Evolutionary conservation across 1,284 basidiomycete genomes (phyloP), one percentile per base, ranked within the genome.

Genomic region (Pisolithus thermaeus): DNA sequence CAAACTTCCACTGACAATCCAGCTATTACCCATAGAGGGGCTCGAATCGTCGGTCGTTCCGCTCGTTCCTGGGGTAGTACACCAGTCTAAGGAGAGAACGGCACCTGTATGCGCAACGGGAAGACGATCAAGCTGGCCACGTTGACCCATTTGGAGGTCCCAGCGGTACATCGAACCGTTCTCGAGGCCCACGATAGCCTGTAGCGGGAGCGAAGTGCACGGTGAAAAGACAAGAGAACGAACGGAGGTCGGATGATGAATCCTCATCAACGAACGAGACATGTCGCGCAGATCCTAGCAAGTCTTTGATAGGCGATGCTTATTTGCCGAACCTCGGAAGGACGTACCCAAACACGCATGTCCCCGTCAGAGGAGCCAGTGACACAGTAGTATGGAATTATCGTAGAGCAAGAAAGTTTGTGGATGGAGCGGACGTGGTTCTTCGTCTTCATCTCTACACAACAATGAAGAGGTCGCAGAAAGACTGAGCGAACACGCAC

Each of bases 361-460:
- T 88, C 81, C 0, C 90, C 90, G 59, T 94, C 91, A 2, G 87
- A 84, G 20, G 90, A 90, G 16, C 86, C 90, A 3, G 89, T 91
- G 55, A 92, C 76, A 49, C 88, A 85, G 54, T 90, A 85, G 59
- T 87, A 73, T 51, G 75, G 81, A 40, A 81, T 78, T 36, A 77
- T 72, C 22, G 73, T 74, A 3, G 79, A 88, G 49, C 82, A 83
- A 37, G 79, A 78, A 36, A 92, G 66, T 50, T 79, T 78, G 62
- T 92, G 84, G 50, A 93, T 87, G 0, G 90, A 84, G 30, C 91
- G 79, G 43, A 78, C 73, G 59, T 92, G 89, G 44, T 87, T 87
- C 58, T 84, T 86, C 0, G 81, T 78, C 59, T 83, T 80, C 45
- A 82, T 76, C 64, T 92, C 88, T 89, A 35, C 25, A 5, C 44